Evolutionary conservation across 1,284 basidiomycete genomes (phyloP), one percentile per base, ranked within the genome.

Genomic region (Rhodotorula sp.): DNA sequence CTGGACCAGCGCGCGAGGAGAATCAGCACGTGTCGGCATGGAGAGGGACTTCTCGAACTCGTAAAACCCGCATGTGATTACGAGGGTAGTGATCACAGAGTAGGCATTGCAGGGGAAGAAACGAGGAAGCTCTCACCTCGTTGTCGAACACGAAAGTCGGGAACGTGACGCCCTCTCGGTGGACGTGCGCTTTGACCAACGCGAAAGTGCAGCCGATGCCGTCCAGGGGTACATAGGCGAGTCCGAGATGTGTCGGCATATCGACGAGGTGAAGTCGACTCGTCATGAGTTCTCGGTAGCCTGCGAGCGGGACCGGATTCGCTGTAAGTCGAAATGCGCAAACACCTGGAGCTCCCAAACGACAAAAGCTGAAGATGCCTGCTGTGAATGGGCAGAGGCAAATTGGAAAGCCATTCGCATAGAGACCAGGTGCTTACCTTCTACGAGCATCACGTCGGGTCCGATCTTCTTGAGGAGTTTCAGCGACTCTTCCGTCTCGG

Each of bases 161-260:
- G 52, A 73, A 73, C n/a, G 56, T 72, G 21, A 71, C 68, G 1
- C 71, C 71, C 26, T 73, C 71, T 18, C 71, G 65, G 28, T 73
- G 71, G 7, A 73, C 71, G 15, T 73, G 62, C 19, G 71, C 71
- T n/a, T 73, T 73, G 62, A 73, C 71, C 55, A 73, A 62, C 19
- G 71, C 67, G 21, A 73, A 73, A 6, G 68, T 73, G 56, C 65
- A 70, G 5, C 74, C 74, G 47, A 75, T 71, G 34, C 72, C 74
- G 34, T 73, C 72, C 21, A 73, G 70, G 8, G 72, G 72, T 47
- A 73, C 70, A 48, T 72, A 58, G 14, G 69, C 66, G 14, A 71
- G 49, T 0, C 72, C 72, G 34, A 71, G 66, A 45, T 73, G 72
- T 0, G 72, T 73, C 26, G 72, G 72, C 69, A 73, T 71, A 52